Evolutionary conservation across 495 filamentous ascomycete species (phyloP).

Genomic region (Aspergillus avenaceus): DNA sequence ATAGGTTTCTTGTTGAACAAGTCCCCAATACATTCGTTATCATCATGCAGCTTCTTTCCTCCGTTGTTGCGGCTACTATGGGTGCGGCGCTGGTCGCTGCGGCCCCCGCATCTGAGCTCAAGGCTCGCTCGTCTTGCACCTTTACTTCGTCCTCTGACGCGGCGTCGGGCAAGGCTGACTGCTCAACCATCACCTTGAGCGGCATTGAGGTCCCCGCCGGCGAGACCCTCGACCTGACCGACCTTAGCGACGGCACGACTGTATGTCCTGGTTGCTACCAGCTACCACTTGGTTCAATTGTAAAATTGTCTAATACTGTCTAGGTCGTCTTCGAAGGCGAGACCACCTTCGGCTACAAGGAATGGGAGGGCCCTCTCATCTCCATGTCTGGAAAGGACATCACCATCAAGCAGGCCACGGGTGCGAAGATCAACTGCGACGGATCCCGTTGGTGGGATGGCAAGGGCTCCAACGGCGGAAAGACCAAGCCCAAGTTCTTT

Average conservation of each 20-base stretch:
- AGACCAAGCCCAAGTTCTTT: slow-evolving; percentile 51
- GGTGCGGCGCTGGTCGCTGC: slow-evolving; percentile 11
- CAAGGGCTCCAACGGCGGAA: slow-evolving; percentile 43
- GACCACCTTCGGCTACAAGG: slow-evolving; percentile 51
- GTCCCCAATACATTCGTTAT: neutral
- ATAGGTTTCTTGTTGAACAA: neutral
- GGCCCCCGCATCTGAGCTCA: slow-evolving; percentile 7
- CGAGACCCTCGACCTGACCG: slow-evolving; percentile 46
- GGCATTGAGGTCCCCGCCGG: slow-evolving; percentile 49
- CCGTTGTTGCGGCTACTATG: neutral
- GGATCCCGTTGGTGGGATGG: slow-evolving; percentile 45
- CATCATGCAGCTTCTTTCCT: slow-evolving; percentile 8
- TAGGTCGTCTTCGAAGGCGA: slow-evolving; percentile 49
- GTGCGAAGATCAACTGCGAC: slow-evolving; percentile 40
- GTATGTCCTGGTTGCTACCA: slow-evolving; percentile 39
- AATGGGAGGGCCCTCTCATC: slow-evolving; percentile 49
- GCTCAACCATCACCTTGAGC: slow-evolving; percentile 48
- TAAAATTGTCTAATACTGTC: neutral
- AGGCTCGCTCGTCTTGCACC: slow-evolving; percentile 28
- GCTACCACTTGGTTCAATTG: neutral
- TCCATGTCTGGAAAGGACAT: slow-evolving; percentile 44
- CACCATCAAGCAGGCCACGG: slow-evolving; percentile 40
- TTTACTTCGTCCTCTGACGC: slow-evolving; percentile 35
- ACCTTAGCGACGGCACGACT: slow-evolving; percentile 39
- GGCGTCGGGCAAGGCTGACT: slow-evolving; percentile 41